Base-by-base conservation (phyloP, 768 basidiomycete genomes). In the Lentinus brumalis region DNA sequence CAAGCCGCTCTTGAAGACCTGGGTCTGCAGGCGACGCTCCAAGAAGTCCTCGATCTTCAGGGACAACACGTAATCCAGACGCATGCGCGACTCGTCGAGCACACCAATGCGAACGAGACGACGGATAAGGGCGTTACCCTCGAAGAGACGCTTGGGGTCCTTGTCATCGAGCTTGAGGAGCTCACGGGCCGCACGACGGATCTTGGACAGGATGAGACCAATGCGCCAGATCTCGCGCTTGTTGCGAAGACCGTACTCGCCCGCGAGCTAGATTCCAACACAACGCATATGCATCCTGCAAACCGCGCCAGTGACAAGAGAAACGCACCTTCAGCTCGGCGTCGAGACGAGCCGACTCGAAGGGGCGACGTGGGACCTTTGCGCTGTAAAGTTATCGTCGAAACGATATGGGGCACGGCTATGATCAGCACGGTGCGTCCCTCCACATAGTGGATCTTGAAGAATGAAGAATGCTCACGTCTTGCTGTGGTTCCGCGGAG, bases 211-310 rank as follows among this genome's bases (percentile, higher is more conserved):
- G 76, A 88, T 88, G 73, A 99, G 89, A 76, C 94, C 88, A 78
- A 99, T 98, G 74, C 97, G 93, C 97, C 96, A 99, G 83, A 98
- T 97, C 82, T 99, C 97, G 76, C 96, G 92, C 86, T 99, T 99
- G 92, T 98, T 98, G 78, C 96, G 92, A 76, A 98, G 93, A 77
- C 97, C 97, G 84, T 96, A 98, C 81, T 99, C 97, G 79, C 97
- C 96, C 56, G 96, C 96, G 78, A 98, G 96, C 96, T 97, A 70
- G 42, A 55, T 15, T 31, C 35, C 21, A 4, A 18, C 42, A 49
- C 50, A 35, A 26, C 5, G 15, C 18, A 46, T 49, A 57, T 35
- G 30, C 29, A 45, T 29, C 38, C n/a, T 16, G 26, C 16, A 9
- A 5, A 38, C 41, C 30, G 26, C 46, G 49, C 57, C 39, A 32